Percentiles rank a stretch among this genome's conserved stretches.
Conservation (phyloP, 2,329 filamentous ascomycete genomes). For the Aspergillus fumigatiaffinis region DNA sequence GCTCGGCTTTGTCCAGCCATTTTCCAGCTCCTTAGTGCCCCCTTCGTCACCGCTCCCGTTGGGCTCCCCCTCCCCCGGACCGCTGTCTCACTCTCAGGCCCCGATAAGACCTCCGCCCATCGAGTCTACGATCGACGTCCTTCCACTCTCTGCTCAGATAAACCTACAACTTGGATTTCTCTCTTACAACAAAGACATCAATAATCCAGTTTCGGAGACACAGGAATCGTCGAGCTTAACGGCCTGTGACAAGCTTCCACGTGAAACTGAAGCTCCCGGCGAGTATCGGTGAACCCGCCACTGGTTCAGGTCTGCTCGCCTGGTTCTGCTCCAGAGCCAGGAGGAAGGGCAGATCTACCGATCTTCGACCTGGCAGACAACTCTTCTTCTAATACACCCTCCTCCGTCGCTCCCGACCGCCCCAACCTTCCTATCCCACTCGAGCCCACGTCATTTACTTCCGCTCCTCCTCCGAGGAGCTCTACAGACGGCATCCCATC, state of each 20-base stretch:
- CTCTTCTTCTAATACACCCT: slow-evolving; percentile 51
- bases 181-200: not conserved
- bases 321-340: slow-evolving; percentile 44
- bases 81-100: slow-evolving; percentile 2
- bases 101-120: slow-evolving; percentile 20
- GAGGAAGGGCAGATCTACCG: slow-evolving; percentile 40
- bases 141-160: slow-evolving; percentile 2
- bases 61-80: slow-evolving; percentile 8
- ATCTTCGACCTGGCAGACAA: slow-evolving; percentile 71
- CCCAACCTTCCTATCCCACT: slow-evolving; percentile 56
- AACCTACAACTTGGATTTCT: not conserved
- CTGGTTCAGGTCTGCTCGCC: slow-evolving; percentile 39
- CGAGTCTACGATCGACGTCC: slow-evolving; percentile 3
- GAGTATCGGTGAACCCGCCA: slow-evolving; percentile 28
- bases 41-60: slow-evolving; percentile 5
- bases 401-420: slow-evolving; percentile 65
- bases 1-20: not conserved
- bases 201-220: not conserved
- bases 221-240: not conserved
- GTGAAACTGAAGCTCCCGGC: slow-evolving; percentile 14
- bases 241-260: slow-evolving; percentile 9
- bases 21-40: not conserved
- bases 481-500: slow-evolving; percentile 20
- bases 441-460: slow-evolving; percentile 47
- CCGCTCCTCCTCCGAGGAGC: slow-evolving; percentile 22